Percentiles rank a stretch among this genome's conserved stretches.
These are phyloP conservation scores for Moniliophthora roreri DNA, from an alignment of 1,284 basidiomycete species.

Conservation along the genomic window DNA sequence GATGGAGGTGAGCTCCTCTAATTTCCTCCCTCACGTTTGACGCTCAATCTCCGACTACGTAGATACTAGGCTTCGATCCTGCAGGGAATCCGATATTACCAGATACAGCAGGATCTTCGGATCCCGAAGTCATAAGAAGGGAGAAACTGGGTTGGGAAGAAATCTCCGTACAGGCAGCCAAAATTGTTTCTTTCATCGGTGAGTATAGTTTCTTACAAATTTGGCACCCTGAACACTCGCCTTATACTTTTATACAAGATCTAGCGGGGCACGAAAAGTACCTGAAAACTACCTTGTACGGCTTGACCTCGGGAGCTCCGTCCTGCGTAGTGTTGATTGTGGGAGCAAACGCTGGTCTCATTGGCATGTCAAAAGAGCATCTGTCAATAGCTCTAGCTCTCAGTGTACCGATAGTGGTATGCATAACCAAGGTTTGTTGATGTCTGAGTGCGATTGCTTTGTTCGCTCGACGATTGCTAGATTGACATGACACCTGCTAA, in stretches of 20 bases:
- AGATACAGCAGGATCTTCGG: constrained; percentile 49
- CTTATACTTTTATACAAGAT: constrained; percentile 43
- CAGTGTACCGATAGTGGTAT: constrained; percentile 91
- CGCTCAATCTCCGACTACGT: neutral
- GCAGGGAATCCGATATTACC: constrained; percentile 79
- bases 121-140: constrained; percentile 64
- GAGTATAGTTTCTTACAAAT: too few relatives aligned
- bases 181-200: constrained; percentile 95
- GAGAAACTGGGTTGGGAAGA: constrained; percentile 96
- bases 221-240: constrained; percentile 4
- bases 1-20: constrained; percentile 70
- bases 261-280: constrained; percentile 90
- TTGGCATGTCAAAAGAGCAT: constrained; percentile 99
- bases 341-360: constrained; percentile 92
- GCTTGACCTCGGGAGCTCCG: constrained; percentile 90
- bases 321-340: constrained; percentile 97
- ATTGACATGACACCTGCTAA: constrained; percentile 98
- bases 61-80: constrained; percentile 86
- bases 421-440: constrained; percentile 82
- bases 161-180: constrained; percentile 88
- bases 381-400: constrained; percentile 93
- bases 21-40: neutral
- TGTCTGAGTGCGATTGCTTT: constrained; percentile 1
- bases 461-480: constrained; percentile 37
- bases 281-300: constrained; percentile 93